Evolutionary conservation across 106 monocot genomes (phyloP).

Genomic region (Dactylorhiza incarnata): DNA sequence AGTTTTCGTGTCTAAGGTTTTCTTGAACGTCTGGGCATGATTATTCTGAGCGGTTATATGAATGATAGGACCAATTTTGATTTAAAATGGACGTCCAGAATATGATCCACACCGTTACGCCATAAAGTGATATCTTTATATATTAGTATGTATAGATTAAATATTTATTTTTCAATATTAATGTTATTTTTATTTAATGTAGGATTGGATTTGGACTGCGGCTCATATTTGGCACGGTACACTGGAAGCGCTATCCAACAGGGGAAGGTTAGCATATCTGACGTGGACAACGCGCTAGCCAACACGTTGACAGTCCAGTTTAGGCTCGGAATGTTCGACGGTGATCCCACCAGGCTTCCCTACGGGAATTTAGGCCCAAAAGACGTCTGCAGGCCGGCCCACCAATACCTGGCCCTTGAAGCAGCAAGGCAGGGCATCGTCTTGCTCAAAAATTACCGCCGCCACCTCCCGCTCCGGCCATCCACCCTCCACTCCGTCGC

Average conservation of each 20-base stretch:
- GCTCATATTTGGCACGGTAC: slow-evolving; percentile 54
- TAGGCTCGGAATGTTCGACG: slow-evolving; percentile 67
- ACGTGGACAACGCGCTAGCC: slow-evolving; percentile 38
- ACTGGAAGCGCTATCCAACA: slow-evolving; percentile 39
- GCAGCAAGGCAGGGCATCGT: slow-evolving; percentile 65
- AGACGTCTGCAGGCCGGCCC: slow-evolving; percentile 52
- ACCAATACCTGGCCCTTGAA: slow-evolving; percentile 60
- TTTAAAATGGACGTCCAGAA: too few species aligned
- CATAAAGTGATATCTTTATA: too few species aligned
- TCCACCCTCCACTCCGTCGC: slow-evolving; percentile 25
- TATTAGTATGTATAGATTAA: background rate
- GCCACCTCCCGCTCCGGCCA: slow-evolving; percentile 32
- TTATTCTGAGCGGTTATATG: too few species aligned
- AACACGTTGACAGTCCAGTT: slow-evolving; percentile 33
- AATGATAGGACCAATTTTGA: too few species aligned
- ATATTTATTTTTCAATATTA: background rate
- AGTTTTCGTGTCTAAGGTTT: too few species aligned
- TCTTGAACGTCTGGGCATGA: too few species aligned
- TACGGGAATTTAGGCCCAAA: slow-evolving; percentile 50
- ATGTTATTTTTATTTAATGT: background rate
- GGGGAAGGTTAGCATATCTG: slow-evolving; percentile 24
- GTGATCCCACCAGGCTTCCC: slow-evolving; percentile 30
- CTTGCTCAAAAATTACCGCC: slow-evolving; percentile 38
- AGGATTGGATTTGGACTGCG: slow-evolving; percentile 79
- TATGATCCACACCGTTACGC: too few species aligned